Evolutionary conservation across 192 early-diverging fungal species (phyloP), one percentile per base, ranked within the genome.

Genomic region (Chytriomyces sp.): DNA sequence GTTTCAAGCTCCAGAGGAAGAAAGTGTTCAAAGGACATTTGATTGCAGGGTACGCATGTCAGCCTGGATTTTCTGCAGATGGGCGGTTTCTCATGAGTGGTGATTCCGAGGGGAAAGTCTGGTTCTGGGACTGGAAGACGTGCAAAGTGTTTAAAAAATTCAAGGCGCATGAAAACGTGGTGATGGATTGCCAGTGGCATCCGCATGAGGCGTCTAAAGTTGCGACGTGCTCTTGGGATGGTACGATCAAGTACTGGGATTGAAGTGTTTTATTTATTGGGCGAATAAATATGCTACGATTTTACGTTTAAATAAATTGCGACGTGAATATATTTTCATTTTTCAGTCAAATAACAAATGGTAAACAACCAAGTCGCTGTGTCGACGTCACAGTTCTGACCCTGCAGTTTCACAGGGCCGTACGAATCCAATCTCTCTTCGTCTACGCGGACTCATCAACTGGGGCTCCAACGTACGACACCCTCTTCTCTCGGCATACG

Each of bases 111-210:
- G 98, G 98, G 8, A 87, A 88, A 72, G 85, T 98, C 50, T 97
- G 93, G 91, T 92, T 94, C 85, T 99, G 98, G 98, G 96, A 98
- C 79, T 99, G 95, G 94, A 97, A 97, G 83, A 89, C 95, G 23
- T 90, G 91, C 74, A 92, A 92, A 65, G 86, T 97, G 0, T 57
- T 57, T 57, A 57, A 57, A 3, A 57, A 57, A 80, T 93, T 94
- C 81, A 94, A 96, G 78, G 95, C 94, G 0, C 98, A 99, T 80
- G 91, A 94, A 70, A 88, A 91, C 71, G 97, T 98, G 6, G 89
- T 97, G 18, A 97, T 96, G 69, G 89, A 90, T 57, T 91, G 89
- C 24, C 93, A 91, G n/a, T 99, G 98, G 98, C 93, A 98, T 82
- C 98, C 98, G 44, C 93, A 95, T 77, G 97, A 98, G 76, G 88